phyloP scores from a whole-genome alignment of 2,329 filamentous ascomycete genomes.

The Acrocalymma vagum region DNA sequence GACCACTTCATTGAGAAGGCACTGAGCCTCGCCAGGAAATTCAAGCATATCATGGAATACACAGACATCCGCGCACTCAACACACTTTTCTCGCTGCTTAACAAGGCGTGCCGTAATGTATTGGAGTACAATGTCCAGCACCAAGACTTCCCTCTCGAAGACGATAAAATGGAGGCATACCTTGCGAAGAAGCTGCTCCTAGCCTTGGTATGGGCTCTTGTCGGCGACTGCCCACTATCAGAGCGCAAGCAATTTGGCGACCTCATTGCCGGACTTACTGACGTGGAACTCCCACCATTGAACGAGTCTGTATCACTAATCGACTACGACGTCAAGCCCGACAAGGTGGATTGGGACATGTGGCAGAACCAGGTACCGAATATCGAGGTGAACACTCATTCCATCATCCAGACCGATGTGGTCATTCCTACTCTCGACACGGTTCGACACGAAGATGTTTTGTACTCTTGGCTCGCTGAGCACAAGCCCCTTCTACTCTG shows the following conservation, averaged over 20 bases:
- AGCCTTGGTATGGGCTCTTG: slow-evolving; percentile 93
- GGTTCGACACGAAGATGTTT: slow-evolving; percentile 96
- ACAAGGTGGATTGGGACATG: slow-evolving; percentile 85
- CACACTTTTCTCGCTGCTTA: slow-evolving; percentile 93
- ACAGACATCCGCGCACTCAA: slow-evolving; percentile 89
- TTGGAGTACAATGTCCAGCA: slow-evolving; percentile 97
- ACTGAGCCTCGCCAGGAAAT: slow-evolving; percentile 76
- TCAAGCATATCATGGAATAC: slow-evolving; percentile 98
- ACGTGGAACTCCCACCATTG: slow-evolving; percentile 83
- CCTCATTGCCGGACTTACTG: slow-evolving; percentile 80
- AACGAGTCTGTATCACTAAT: slow-evolving; percentile 86
- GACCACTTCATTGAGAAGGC: slow-evolving; percentile 84
- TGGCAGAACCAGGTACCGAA: slow-evolving; percentile 96
- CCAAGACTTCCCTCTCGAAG: slow-evolving; percentile 89
- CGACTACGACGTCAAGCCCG: slow-evolving; percentile 90
- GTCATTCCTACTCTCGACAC: slow-evolving; percentile 98
- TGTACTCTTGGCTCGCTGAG: slow-evolving; percentile 99
- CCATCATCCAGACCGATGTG: slow-evolving; percentile 95
- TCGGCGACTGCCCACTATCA: slow-evolving; percentile 87
- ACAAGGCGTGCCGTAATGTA: slow-evolving; percentile 90
- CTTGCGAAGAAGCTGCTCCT: slow-evolving; percentile 93
- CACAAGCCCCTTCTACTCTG: slow-evolving; percentile 97
- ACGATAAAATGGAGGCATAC: slow-evolving; percentile 88
- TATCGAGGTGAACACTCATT: slow-evolving; percentile 98
- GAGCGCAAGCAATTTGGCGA: slow-evolving; percentile 93